Base-by-base conservation (phyloP, 306 rosid genomes). In the Cucurbita ficifolia region DNA sequence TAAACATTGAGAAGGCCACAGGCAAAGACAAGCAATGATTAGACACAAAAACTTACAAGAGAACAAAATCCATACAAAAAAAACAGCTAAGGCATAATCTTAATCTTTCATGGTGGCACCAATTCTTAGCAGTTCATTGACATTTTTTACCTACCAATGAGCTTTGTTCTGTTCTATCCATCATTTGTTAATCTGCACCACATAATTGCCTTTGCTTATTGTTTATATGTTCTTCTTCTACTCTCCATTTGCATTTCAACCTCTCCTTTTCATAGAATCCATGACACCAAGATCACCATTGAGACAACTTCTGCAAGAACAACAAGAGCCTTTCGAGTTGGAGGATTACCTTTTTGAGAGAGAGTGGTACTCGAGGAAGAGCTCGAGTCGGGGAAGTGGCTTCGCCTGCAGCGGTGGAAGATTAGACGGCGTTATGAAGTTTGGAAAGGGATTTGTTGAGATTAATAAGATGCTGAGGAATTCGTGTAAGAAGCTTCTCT, bases 291-390 rank as follows among this genome's bases (percentile, higher is more conserved):
- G 77, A 76, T 77, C 88, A 72, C 79, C 88, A 63, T 70, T 40
- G 63, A 94, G 73, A 59, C 90, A 89, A 45, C 88, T 94, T 70
- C 90, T 91, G 2, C 85, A 83, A 58, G 86, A 88, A 67, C 80
- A 86, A 57, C 96, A 91, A 81, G 97, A 91, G 10, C 99, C 99
- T 35, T 95, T 95, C 76, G 78, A 79, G 72, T 75, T 91, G 12
- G 88, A 95, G 51, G 57, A 60, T 71, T 87, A 83, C 85, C 90
- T 95, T 39, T 24, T 70, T 16, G 99, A 95, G 81, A 84, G 83
- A 84, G 79, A 92, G 48, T 79, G 89, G 39, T 81, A 70, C 61
- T 64, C 78, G 50, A 83, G 63, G 42, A 88, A 70, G 81, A 61
- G 82, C 58, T 55, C 29, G 40, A 72, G 42, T 73, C 7, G 76